Percentiles rank a stretch among this genome's conserved stretches.
These are phyloP conservation scores for Phytophthora uliginosa DNA, from an alignment of 352 stramenopile species.

Conservation along the genomic window DNA sequence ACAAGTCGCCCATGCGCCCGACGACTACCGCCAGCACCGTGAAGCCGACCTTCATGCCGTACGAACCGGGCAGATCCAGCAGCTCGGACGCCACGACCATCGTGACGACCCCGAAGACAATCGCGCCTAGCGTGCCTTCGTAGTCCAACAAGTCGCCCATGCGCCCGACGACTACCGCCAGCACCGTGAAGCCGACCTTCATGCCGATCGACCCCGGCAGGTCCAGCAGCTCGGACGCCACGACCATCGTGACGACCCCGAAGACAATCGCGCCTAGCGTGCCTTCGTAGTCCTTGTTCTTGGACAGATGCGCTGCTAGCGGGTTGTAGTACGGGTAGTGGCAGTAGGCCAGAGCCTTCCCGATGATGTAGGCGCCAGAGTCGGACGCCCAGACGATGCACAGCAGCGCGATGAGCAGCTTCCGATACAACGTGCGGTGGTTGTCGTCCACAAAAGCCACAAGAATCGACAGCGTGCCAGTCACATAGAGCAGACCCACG, in stretches of 20 bases:
- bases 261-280: constrained; percentile 87
- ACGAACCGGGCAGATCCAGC: constrained; percentile 79
- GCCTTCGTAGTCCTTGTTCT: constrained; percentile 98
- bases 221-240: constrained; percentile 66
- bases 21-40: constrained; percentile 92
- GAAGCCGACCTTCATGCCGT: constrained; percentile 86
- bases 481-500: constrained; percentile 65
- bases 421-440: constrained; percentile 56
- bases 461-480: constrained; percentile 55
- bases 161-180: constrained; percentile 94
- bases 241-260: constrained; percentile 86
- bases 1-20: constrained; percentile 94
- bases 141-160: constrained; percentile 95
- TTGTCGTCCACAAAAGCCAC: constrained; percentile 68
- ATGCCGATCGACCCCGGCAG: constrained; percentile 80
- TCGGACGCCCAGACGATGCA: constrained; percentile 85
- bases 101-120: constrained; percentile 79
- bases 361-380: constrained; percentile 95
- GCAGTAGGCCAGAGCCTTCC: constrained; percentile 86
- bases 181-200: constrained; percentile 83
- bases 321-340: constrained; percentile 85
- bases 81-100: constrained; percentile 75
- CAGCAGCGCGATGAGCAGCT: constrained; percentile 67
- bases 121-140: constrained; percentile 93
- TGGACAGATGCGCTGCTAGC: constrained; percentile 90